Base-by-base conservation (phyloP, 116 monocot species). In the Trichopus zeylanicus region DNA sequence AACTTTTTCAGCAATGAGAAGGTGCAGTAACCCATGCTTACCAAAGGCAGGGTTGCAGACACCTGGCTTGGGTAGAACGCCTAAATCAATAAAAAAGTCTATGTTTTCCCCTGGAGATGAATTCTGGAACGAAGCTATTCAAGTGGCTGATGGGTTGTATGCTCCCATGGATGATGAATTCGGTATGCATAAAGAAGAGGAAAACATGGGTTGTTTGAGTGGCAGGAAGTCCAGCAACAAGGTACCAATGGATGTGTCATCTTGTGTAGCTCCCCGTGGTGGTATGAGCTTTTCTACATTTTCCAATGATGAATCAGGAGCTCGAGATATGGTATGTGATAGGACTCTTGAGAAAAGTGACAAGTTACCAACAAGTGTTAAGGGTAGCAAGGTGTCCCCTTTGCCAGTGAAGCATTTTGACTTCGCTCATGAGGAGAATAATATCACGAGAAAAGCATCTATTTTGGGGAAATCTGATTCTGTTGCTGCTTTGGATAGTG, bases 41-140 rank as follows among this genome's bases (percentile, higher is more conserved):
- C 75, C 81, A 11, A 72, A 79, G 53, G 61, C 34, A n/a, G 66
- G 42, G 7, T 20, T 53, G 28, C 55, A 12, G 26, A 25, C 68
- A 26, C 48, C 61, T 49, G 71, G 55, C 67, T 55, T 48, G 48
- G 7, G 8, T 8, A 49, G 19, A 57, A 88, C 88, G 12, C 88
- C 92, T 27, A 83, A 64, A 68, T 85, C 88, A 65, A 53, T 52
- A 12, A 78, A 56, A 66, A 78, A 70, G 60, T 90, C 87, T n/a
- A 64, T 74, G 37, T 69, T 83, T 46, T 99, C 99, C 31, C 99
- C 99, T 3, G 99, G 99, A 28, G 99, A 88, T 22, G 99, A 91
- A 26, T 99, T 99, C 56, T 99, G 99, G 99, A 81, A 81, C 54
- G 92, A 92, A 53, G 99, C 99, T 20, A 83, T 99, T 66, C 65